Percentiles rank a stretch among this genome's conserved stretches.
phyloP scores from a whole-genome alignment of 495 filamentous ascomycete genomes.

The Terfezia boudieri region DNA sequence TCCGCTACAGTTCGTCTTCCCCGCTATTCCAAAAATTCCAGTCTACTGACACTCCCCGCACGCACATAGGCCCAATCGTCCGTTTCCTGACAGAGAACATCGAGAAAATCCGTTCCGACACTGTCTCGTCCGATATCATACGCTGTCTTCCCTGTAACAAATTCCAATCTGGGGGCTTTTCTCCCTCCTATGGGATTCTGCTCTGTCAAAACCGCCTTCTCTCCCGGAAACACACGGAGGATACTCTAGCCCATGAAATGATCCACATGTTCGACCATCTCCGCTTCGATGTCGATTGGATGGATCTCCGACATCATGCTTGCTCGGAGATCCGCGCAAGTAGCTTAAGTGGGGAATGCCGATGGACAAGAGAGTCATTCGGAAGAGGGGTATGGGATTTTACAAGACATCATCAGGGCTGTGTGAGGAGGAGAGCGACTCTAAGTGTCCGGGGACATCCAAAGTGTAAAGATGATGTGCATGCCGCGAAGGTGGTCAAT shows the following conservation, averaged over 20 bases:
- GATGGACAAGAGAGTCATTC: conserved; percentile 74
- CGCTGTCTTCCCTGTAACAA: conserved; percentile 55
- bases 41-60: neutral
- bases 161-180: conserved; percentile 54
- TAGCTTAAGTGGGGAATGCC: conserved; percentile 78
- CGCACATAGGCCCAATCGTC: conserved; percentile 42
- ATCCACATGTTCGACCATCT: conserved; percentile 91
- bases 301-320: conserved; percentile 62
- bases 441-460: conserved; percentile 53
- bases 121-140: conserved; percentile 46
- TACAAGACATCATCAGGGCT: conserved; percentile 81
- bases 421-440: conserved; percentile 59
- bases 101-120: conserved; percentile 45
- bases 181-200: conserved; percentile 60
- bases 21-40: neutral
- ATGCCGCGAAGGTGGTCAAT: conserved; percentile 74
- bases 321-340: conserved; percentile 95
- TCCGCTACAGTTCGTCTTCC: conserved; percentile 40
- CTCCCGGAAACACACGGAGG: conserved; percentile 56
- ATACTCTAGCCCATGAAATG: conserved; percentile 92
- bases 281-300: conserved; percentile 69
- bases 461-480: conserved; percentile 60
- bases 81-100: conserved; percentile 67
- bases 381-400: conserved; percentile 62
- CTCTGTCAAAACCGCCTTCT: conserved; percentile 74